Conservation (phyloP, 257 asterid species). For the Primulina huaijiensis region DNA sequence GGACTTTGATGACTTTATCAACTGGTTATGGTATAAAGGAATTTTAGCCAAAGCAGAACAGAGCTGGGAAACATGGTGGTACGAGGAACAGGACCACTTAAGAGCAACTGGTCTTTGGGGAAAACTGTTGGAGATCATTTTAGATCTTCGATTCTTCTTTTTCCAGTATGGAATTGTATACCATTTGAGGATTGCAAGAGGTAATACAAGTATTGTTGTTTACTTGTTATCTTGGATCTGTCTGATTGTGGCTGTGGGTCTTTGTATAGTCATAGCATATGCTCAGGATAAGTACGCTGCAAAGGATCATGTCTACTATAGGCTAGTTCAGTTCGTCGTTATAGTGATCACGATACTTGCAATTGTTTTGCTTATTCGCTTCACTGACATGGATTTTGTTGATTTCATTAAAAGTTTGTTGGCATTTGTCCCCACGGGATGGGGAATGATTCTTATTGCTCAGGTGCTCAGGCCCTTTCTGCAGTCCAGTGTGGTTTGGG, state of each 20-base stretch:
- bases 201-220: constrained; percentile 53
- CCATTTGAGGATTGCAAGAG: constrained; percentile 54
- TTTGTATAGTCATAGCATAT: constrained; percentile 60
- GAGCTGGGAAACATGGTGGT: constrained; percentile 98
- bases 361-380: constrained; percentile 47
- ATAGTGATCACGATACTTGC: constrained; percentile 45
- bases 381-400: constrained; percentile 35
- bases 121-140: constrained; percentile 75
- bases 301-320: constrained; percentile 63
- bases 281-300: constrained; percentile 77
- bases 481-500: constrained; percentile 79
- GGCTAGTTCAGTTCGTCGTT: constrained; percentile 82
- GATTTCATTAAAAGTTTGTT: constrained; percentile 72
- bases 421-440: constrained; percentile 94
- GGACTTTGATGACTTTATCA: constrained; percentile 55
- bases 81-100: constrained; percentile 43
- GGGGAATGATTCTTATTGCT: constrained; percentile 91
- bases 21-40: constrained; percentile 78
- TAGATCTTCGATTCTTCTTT: constrained; percentile 90
- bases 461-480: constrained; percentile 85
- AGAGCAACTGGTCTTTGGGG: constrained; percentile 93
- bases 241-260: constrained; percentile 51
- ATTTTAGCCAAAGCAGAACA: constrained; percentile 72
- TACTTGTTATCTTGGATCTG: constrained; percentile 87
- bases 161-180: constrained; percentile 94